Evolutionary conservation across 768 basidiomycete species (phyloP), one percentile per base, ranked within the genome.

Genomic region (Naematelia aurantialba): DNA sequence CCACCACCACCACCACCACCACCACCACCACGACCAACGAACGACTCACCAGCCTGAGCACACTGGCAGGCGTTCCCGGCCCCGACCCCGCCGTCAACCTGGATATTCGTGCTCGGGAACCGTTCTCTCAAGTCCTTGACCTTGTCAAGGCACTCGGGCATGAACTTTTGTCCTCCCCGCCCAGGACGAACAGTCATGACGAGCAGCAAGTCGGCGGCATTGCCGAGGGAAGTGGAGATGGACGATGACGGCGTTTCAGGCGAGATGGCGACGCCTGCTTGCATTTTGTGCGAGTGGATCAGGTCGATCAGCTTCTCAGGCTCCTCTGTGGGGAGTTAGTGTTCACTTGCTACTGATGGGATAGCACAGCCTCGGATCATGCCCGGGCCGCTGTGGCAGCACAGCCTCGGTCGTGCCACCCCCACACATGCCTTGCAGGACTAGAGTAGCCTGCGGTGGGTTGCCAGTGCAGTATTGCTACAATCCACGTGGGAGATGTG

Each of bases 131-230:
- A 85, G 73, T 96, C 90, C 22, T 87, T 79, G 14, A 98, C 91
- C 80, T 99, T 97, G 64, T 88, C 86, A 25, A 98, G 85, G 73
- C 93, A 97, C 66, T 88, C 83, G 8, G 90, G 87, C 67, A 97
- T 80, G 78, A 99, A 98, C 77, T 94, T 97, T 76, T 99, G 96
- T 2, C 96, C 96, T 27, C 96, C 96, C 4, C 85, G 85, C 39
- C 94, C 94, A 46, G 93, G 94, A 72, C 90, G 87, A 24, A 99
- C 93, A 8, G 94, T 98, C 94, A 98, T 98, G 68, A 98, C 93
- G 61, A 98, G 85, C 30, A 98, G 83, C 89, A 97, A 90, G 75
- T 97, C 93, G 4, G 87, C 91, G 3, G 83, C 84, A 12, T 85
- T 70, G n/a, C 82, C 94, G 49, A 98, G 81, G 49, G 85, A 85